phyloP scores from a whole-genome alignment of 2,329 filamentous ascomycete species.

The Pseudovirgaria hyperparasitica region DNA sequence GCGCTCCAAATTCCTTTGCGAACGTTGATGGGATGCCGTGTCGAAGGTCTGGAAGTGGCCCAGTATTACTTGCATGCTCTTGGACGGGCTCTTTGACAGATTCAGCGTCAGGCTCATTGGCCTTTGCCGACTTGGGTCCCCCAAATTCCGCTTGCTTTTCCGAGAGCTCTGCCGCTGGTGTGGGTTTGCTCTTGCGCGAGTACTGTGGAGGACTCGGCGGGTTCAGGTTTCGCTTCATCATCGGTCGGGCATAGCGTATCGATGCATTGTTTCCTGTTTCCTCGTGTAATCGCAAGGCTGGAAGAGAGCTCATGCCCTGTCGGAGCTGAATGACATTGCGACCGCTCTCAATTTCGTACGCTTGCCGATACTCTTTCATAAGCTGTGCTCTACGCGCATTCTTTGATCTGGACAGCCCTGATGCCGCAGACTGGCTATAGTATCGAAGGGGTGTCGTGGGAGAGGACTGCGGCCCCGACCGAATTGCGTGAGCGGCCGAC shows the following conservation, averaged over 20 bases:
- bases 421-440: no score
- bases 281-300: no score
- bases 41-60: conserved; percentile 79
- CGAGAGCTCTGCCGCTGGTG: conserved; percentile 11
- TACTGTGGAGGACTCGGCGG: conserved; percentile 5
- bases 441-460: no score
- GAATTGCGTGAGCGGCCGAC: conserved; percentile 20
- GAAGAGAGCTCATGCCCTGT: no score
- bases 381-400: no score
- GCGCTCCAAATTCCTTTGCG: conserved; percentile 54
- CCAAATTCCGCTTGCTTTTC: conserved; percentile 24
- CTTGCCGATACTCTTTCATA: no score
- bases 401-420: no score
- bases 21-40: conserved; percentile 89
- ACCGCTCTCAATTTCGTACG: no score
- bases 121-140: conserved; percentile 17
- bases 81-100: conserved; percentile 27
- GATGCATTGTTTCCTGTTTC: no score
- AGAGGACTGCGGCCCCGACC: conserved; percentile 13
- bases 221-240: conserved; percentile 7
- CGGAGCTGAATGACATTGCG: no score
- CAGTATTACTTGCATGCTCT: conserved; percentile 34
- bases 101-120: conserved; percentile 25
- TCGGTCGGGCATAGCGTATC: conserved; percentile 12
- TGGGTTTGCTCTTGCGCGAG: conserved; percentile 11